Conservation (phyloP, 352 stramenopile species). For the Phytopythium vexans region DNA sequence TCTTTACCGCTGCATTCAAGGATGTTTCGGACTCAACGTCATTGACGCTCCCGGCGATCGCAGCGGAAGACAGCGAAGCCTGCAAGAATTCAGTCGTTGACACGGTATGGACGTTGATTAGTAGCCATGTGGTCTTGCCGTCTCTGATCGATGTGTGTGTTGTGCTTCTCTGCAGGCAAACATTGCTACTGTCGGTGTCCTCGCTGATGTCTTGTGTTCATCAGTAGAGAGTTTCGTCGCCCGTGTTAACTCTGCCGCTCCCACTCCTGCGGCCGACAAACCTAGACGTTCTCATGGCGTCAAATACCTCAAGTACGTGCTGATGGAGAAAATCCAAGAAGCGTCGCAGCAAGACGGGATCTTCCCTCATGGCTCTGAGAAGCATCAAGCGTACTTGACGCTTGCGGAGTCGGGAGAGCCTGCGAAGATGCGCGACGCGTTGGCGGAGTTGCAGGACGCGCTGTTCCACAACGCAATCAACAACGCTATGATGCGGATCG, state of each 20-base stretch:
- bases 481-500: constrained; percentile 82
- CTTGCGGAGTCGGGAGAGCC: constrained; percentile 46
- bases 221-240: no score
- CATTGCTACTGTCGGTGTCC: no score
- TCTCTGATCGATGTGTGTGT: no score
- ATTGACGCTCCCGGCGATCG: neutral
- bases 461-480: constrained; percentile 74
- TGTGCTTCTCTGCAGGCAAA: no score
- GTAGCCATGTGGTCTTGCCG: no score
- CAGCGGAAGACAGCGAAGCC: neutral
- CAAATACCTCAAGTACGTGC: constrained; percentile 73
- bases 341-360: constrained; percentile 63
- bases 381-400: constrained; percentile 46
- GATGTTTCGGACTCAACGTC: constrained; percentile 4
- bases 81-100: neutral
- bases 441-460: constrained; percentile 55
- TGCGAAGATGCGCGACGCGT: constrained; percentile 48
- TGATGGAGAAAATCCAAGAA: constrained; percentile 75
- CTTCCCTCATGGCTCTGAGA: constrained; percentile 64
- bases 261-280: no score
- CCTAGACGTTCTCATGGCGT: neutral
- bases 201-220: no score
- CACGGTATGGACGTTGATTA: neutral
- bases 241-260: no score
- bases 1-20: constrained; percentile 1